phyloP scores from a whole-genome alignment of 192 early-diverging fungal species.

The Coemansia sp. region DNA sequence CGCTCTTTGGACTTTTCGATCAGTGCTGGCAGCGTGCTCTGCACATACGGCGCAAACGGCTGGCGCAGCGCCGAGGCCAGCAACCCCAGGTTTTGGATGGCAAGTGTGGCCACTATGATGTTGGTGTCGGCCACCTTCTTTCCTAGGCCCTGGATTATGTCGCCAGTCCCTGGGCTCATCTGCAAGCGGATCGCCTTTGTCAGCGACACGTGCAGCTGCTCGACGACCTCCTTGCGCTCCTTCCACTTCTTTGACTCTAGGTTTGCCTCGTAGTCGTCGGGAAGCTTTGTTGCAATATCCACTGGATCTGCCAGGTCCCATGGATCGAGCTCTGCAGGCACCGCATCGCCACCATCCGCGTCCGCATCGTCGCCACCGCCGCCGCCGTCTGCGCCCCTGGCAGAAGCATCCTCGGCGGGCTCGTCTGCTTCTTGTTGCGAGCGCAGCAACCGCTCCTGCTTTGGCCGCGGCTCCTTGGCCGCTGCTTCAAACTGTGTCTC shows the following conservation, averaged over 20 bases:
- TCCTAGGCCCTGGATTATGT: constrained; percentile 73
- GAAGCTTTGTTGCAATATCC: constrained; percentile 82
- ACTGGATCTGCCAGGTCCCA: constrained; percentile 86
- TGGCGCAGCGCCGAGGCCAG: constrained; percentile 73
- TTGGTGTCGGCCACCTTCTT: constrained; percentile 88
- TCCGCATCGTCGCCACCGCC: constrained; percentile 15
- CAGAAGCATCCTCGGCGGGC: constrained; percentile 38
- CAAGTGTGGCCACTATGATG: constrained; percentile 71
- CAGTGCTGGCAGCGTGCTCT: constrained; percentile 59
- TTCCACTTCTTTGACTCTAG: constrained; percentile 84
- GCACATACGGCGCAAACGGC: constrained; percentile 75
- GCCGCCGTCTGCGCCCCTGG: constrained; percentile 1
- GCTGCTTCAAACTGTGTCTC: constrained; percentile 73
- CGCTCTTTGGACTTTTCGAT: constrained; percentile 96
- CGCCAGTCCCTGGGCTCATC: constrained; percentile 54
- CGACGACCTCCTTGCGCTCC: constrained; percentile 89
- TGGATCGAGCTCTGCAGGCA: constrained; percentile 58
- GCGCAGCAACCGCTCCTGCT: constrained; percentile 66
- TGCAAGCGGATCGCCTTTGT: constrained; percentile 39
- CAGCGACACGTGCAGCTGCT: constrained; percentile 53
- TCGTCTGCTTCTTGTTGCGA: constrained; percentile 68
- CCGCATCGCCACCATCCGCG: constrained; percentile 22
- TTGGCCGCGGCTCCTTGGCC: constrained; percentile 53
- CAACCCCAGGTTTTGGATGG: constrained; percentile 76
- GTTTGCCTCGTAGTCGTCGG: constrained; percentile 67